phyloP scores from a whole-genome alignment of 1,139 yeast genomes.

The Scheffersomyces quercinus region DNA sequence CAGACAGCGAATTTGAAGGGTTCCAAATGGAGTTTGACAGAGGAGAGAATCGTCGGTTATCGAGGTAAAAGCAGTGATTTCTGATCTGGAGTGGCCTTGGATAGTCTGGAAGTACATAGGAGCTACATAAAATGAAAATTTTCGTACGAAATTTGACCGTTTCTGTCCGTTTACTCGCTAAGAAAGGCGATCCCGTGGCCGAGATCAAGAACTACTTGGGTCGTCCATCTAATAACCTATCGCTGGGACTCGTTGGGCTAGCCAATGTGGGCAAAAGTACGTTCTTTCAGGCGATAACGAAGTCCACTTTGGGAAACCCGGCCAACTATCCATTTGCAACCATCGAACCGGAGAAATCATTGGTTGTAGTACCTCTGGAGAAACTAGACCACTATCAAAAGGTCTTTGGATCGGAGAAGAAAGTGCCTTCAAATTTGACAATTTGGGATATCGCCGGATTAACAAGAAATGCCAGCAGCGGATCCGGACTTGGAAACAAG shows the following conservation, averaged over 20 bases:
- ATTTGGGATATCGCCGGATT: conserved; percentile 76
- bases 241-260: conserved; percentile 65
- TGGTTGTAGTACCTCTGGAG: conserved; percentile 55
- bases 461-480: conserved; percentile 69
- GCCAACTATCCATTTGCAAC: conserved; percentile 84
- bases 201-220: conserved; percentile 35
- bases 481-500: conserved; percentile 78
- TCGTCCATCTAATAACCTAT: conserved; percentile 55
- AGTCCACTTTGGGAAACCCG: conserved; percentile 67
- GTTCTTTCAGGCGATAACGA: conserved; percentile 69
- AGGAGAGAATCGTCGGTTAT: too few species aligned
- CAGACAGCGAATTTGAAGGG: neutral
- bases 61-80: too few species aligned
- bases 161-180: neutral
- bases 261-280: conserved; percentile 80
- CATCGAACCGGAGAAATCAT: conserved; percentile 70
- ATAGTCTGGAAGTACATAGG: too few species aligned
- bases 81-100: too few species aligned
- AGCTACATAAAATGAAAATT: neutral
- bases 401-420: conserved; percentile 52
- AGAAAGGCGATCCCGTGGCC: neutral
- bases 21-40: too few species aligned
- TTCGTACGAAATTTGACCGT: neutral
- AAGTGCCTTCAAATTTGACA: conserved; percentile 56
- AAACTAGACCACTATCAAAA: conserved; percentile 45